These are phyloP conservation scores for Oropetium thomaeum DNA, from an alignment of 176 grass and related monocot genomes.

Conservation along the genomic window DNA sequence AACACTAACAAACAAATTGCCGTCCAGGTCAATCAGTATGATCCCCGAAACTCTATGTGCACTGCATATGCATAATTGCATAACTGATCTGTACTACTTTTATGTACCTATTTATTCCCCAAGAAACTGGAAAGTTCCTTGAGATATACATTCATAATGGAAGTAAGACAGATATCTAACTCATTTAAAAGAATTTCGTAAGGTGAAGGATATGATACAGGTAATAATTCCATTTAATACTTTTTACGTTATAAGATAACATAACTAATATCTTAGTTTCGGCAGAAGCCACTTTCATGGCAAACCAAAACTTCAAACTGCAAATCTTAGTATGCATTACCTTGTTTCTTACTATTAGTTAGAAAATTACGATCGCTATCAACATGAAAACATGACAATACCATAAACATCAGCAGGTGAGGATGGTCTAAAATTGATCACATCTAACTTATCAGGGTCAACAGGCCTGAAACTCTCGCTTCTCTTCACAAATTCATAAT, in stretches of 20 bases:
- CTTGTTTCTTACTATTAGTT: too few species aligned
- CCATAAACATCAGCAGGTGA: slow-evolving; percentile 40
- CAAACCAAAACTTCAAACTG: background rate
- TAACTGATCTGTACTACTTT: background rate
- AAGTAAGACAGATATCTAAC: background rate
- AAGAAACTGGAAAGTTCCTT: background rate
- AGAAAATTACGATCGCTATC: background rate
- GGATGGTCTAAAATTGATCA: slow-evolving; percentile 71
- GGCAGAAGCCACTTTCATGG: too few species aligned
- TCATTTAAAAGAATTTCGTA: background rate
- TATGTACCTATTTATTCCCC: background rate
- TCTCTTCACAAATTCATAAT: slow-evolving; percentile 54
- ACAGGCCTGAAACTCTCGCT: slow-evolving; percentile 65
- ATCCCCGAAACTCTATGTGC: background rate
- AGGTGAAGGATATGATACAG: slow-evolving; percentile 1
- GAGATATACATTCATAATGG: slow-evolving; percentile 2
- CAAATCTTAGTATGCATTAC: background rate
- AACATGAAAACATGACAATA: slow-evolving; percentile 32
- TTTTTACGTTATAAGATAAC: background rate
- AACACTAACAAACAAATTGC: background rate
- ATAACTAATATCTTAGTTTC: background rate
- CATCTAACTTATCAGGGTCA: slow-evolving; percentile 62
- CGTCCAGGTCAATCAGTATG: background rate
- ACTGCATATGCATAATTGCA: background rate
- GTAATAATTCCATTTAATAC: background rate